These are phyloP conservation scores for Beauveria brongniartii DNA, from an alignment of 2,329 filamentous ascomycete genomes.

Conservation along the genomic window DNA sequence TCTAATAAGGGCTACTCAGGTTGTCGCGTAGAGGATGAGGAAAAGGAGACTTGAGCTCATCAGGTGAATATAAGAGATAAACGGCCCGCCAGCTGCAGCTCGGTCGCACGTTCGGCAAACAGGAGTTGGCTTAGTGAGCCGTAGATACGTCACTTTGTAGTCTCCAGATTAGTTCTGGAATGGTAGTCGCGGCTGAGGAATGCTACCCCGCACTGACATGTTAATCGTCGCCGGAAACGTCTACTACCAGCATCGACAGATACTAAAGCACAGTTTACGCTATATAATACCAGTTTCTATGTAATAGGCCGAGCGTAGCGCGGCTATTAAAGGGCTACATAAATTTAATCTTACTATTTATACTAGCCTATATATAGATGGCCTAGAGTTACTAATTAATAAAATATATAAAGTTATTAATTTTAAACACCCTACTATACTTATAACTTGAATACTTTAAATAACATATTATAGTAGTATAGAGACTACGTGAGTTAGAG, in stretches of 20 bases:
- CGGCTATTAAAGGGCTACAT: too few species aligned
- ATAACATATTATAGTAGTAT: too few species aligned
- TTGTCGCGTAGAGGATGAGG: neutral
- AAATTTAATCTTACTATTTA: too few species aligned
- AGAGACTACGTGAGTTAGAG: too few species aligned
- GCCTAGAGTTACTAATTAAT: too few species aligned
- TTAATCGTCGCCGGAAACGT: neutral
- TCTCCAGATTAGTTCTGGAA: neutral
- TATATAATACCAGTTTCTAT: too few species aligned
- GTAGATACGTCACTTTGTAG: neutral
- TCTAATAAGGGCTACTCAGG: neutral
- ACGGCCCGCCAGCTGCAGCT: neutral
- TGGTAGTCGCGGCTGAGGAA: neutral
- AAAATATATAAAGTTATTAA: too few species aligned
- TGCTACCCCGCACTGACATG: neutral
- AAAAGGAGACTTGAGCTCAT: neutral
- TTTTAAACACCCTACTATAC: too few species aligned
- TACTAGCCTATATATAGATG: too few species aligned
- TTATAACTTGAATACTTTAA: too few species aligned
- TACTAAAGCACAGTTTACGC: too few species aligned
- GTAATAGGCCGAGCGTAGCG: too few species aligned
- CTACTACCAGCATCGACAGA: neutral
- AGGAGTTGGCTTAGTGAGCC: neutral
- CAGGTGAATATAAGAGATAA: neutral
- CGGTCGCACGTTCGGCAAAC: neutral